Conservation (phyloP, 768 basidiomycete species). For the Rhizopogon roseolus region DNA sequence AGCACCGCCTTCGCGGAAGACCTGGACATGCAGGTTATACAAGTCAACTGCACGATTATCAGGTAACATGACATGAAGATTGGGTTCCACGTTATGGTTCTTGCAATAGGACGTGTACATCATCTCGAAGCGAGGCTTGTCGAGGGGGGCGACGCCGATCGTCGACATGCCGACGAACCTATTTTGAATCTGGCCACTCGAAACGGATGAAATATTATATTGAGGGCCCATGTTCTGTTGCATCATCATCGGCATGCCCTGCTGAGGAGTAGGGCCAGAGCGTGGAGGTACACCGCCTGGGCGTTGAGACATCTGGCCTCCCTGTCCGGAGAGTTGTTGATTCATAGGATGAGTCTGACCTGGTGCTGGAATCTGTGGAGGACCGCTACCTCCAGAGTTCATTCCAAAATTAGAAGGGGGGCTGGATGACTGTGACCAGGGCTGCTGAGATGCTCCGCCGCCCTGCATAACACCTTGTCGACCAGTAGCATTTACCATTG, state of each 20-base stretch:
- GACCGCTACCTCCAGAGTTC: conserved; percentile 8
- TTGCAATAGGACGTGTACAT: conserved; percentile 46
- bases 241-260: conserved; percentile 26
- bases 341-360: conserved; percentile 13
- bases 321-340: conserved; percentile 28
- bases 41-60: conserved; percentile 59
- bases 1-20: conserved; percentile 55
- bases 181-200: conserved; percentile 18
- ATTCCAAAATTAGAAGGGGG: conserved; percentile 14
- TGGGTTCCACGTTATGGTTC: conserved; percentile 35
- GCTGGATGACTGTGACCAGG: background rate
- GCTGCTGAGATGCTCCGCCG: conserved; percentile 6
- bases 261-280: conserved; percentile 34
- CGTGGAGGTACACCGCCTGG: conserved; percentile 32
- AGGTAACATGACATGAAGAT: conserved; percentile 37
- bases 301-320: conserved; percentile 23
- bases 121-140: conserved; percentile 47
- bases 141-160: conserved; percentile 31
- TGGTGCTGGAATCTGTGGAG: conserved; percentile 14
- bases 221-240: conserved; percentile 30
- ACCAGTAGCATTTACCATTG: conserved; percentile 10
- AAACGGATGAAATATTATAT: conserved; percentile 7
- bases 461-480: conserved; percentile 20
- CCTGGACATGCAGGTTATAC: conserved; percentile 50
- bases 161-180: conserved; percentile 8